Evolutionary conservation across 2,329 filamentous ascomycete species (phyloP), one percentile per base, ranked within the genome.

Genomic region (Fusarium coicis): DNA sequence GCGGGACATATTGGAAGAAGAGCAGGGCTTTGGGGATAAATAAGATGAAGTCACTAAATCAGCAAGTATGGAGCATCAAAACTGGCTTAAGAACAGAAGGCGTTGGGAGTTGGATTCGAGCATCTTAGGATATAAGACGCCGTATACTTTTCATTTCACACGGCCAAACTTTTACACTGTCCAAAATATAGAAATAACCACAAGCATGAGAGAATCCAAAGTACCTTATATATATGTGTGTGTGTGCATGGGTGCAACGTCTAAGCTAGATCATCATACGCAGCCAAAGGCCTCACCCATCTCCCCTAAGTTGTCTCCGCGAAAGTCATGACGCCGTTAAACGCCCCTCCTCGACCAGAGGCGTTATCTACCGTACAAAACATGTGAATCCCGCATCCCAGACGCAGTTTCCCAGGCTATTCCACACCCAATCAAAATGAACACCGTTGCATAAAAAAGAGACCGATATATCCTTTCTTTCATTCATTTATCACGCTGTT

Each of bases 351-450:
- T 69, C 63, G 56, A 56, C 58, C 66, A 75, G 73, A 75, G 72
- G 74, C 70, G 74, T 76, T 63, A 66, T 72, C 70, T 68, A 74
- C 76, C 74, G 46, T 74, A 75, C 63, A 74, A 60, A 70, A 67
- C 40, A 65, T 60, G 55, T 61, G 69, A 67, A 58, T 39, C 62
- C 63, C 49, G 61, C 63, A 66, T 68, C 63, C 74, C 66, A 66
- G 60, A 68, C 64, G 60, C 69, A 68, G 55, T 60, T 67, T 72
- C 65, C 74, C 62, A 72, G 32, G 61, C 46, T 69, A 53, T 63
- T 67, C 69, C 59, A 56, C 60, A 49, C 56, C 69, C 72, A 62
- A 70, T 44, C 60, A 74, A 74, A 72, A 64, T 58, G 44, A 62
- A 74, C 65, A 67, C 68, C 66, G 58, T 67, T 73, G 61, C 56